Evolutionary conservation across 1,284 basidiomycete species (phyloP), one percentile per base, ranked within the genome.

Genomic region (Neonothopanus nambi): DNA sequence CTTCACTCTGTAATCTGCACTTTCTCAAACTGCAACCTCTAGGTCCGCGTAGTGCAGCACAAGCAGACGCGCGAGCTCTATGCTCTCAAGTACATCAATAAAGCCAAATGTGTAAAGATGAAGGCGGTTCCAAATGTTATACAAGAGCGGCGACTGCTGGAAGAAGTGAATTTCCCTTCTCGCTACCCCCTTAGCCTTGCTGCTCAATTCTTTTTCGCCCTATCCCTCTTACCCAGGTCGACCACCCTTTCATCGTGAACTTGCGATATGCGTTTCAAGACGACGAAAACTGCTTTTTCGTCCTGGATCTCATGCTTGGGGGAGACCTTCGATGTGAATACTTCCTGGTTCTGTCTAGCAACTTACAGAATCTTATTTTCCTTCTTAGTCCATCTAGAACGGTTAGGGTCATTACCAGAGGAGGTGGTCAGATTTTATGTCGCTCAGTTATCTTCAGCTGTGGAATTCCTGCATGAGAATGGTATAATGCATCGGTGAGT

Each of bases 41-140:
- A 97, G 94, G 94, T 99, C 70, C 89, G 95, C 48, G 95, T 99
- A 48, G 95, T 99, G 6, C 95, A 98, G 72, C 96, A 98, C 76
- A 99, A 98, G 67, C 93, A 98, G 72, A 91, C 93, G 15, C 90
- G 93, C 57, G 91, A 94, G 21, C 79, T 99, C 30, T 98, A 95
- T 66, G 96, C 96, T 8, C 85, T 99, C 69, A 99, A 99, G 73
- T 99, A 99, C 75, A 99, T 99, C 76, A 98, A 98, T 80, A 99
- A 99, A 72, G 70, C 87, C 35, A 96, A 96, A 79, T 98, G 95
- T 66, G 92, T 97, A 60, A 95, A 95, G 78, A 97, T 97, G 93
- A 94, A 93, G 65, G 95, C 95, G 1, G 94, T 98, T 28, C 88
- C 93, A 40, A 98, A 99, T 70, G 94, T 98, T 66, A 88, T 99